Evolutionary conservation across 345 rosid genomes (phyloP).

Genomic region (Eutrema yunnanense): DNA sequence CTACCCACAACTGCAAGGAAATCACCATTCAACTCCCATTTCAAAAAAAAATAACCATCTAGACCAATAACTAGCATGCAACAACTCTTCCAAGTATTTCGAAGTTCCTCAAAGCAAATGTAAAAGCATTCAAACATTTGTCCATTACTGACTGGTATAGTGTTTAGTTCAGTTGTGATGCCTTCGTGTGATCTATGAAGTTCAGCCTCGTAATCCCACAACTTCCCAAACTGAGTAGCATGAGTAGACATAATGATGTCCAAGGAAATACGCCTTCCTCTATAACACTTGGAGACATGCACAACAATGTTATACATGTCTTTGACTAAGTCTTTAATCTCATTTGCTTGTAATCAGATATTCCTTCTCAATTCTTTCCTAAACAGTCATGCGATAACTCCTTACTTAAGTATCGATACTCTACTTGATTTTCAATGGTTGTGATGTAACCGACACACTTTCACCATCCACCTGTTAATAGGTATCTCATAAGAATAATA

Average conservation of each 20-base stretch:
- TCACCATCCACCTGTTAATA: background rate
- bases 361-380: background rate
- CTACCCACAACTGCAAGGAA: background rate
- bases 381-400: background rate
- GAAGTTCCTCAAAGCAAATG: background rate
- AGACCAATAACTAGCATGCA: background rate
- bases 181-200: background rate
- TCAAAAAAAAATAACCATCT: background rate
- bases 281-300: background rate
- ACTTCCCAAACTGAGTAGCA: background rate
- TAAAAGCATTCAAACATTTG: background rate
- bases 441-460: background rate
- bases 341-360: background rate
- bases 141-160: no score
- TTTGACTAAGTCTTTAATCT: background rate
- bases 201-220: background rate
- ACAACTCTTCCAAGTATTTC: background rate
- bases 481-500: background rate
- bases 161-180: background rate
- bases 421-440: background rate
- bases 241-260: background rate
- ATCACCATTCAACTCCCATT: background rate
- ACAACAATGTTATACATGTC: background rate
- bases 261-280: background rate
- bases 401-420: background rate